Evolutionary conservation across 2,329 filamentous ascomycete genomes (phyloP), one percentile per base, ranked within the genome.

Genomic region (Truncatella angustata): DNA sequence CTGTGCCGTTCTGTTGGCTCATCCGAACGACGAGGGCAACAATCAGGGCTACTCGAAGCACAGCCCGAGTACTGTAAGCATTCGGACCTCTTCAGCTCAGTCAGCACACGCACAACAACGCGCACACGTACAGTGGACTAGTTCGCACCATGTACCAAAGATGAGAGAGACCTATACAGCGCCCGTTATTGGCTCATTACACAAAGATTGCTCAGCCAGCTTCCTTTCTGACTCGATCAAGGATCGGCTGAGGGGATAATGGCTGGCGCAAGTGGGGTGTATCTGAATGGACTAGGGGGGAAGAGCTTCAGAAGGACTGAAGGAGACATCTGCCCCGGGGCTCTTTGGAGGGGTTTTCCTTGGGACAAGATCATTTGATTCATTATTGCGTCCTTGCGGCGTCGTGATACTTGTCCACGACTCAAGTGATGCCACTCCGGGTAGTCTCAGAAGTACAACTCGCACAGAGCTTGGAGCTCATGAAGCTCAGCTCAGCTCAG

Each of bases 191-290:
- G 40, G 40, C 50, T 54, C 45, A 56, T 57, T 45, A 26, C 49
- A 43, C 47, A 35, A 14, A 53, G 21, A 21, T 28, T 43, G 18
- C 45, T 37, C 43, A 35, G 20, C 58, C 56, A 60, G 58, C 56
- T 65, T 60, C 60, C 61, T 61, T 61, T 61, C 60, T 65, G 63
- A 67, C 63, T 65, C 63, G 62, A 63, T 49, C 39, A 39, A 53
- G 40, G 50, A 52, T 52, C 50, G 44, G 43, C 44, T 48, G 44
- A 45, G 43, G 43, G 43, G 43, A 46, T 46, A 10, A 46, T 32
- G 36, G 36, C 36, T 39, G 36, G 24, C 24, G 43, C 16, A 16
- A 28, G 23, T 16, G 26, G 36, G 34, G 23, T 30, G 34, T 21
- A n/a, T 21, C 26, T 18, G n/a, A 35, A 28, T 34, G 43, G 32